Conservation (phyloP, 2,329 filamentous ascomycete species). For the Claviceps sp. region DNA sequence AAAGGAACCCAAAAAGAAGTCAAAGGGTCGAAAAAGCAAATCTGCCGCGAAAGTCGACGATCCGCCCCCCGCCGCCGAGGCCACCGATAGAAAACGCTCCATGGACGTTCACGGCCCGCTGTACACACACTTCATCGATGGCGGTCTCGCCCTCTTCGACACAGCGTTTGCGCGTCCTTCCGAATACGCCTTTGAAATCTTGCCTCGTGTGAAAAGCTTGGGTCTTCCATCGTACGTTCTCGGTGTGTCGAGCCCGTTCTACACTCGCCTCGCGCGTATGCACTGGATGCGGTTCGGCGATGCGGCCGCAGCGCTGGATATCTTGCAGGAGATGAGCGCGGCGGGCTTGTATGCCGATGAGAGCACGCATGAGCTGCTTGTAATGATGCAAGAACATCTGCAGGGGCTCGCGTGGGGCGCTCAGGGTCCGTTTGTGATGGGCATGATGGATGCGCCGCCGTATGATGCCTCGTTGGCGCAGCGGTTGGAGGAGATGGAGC, state of each 20-base stretch:
- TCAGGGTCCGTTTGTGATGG: constrained; percentile 25
- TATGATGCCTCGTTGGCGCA: constrained; percentile 17
- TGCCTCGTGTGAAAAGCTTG: constrained; percentile 54
- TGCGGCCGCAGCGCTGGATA: constrained; percentile 35
- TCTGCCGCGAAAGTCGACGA: not conserved
- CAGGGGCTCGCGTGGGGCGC: constrained; percentile 22
- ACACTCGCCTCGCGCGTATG: constrained; percentile 50
- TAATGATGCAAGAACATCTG: constrained; percentile 19
- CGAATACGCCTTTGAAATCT: constrained; percentile 42
- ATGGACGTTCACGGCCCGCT: constrained; percentile 49
- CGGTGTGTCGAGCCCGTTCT: constrained; percentile 56
- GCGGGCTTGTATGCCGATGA: constrained; percentile 45
- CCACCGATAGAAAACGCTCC: constrained; percentile 19
- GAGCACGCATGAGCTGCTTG: constrained; percentile 15
- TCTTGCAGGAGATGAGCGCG: constrained; percentile 53
- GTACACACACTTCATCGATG: constrained; percentile 47
- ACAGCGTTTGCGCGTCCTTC: constrained; percentile 44
- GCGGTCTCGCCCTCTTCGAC: constrained; percentile 43
- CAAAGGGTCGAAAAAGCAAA: not conserved
- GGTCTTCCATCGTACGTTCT: constrained; percentile 59
- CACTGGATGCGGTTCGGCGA: constrained; percentile 50
- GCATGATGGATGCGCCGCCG: constrained; percentile 22
- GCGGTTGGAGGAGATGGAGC: constrained; percentile 15
- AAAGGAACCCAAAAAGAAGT: not conserved
- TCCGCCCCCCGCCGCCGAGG: constrained; percentile 2